A percentile compares a stretch with the other conserved stretches of the same genome.
Conservation (phyloP, 1,284 basidiomycete species). For the Ceratobasidium papillatum region DNA sequence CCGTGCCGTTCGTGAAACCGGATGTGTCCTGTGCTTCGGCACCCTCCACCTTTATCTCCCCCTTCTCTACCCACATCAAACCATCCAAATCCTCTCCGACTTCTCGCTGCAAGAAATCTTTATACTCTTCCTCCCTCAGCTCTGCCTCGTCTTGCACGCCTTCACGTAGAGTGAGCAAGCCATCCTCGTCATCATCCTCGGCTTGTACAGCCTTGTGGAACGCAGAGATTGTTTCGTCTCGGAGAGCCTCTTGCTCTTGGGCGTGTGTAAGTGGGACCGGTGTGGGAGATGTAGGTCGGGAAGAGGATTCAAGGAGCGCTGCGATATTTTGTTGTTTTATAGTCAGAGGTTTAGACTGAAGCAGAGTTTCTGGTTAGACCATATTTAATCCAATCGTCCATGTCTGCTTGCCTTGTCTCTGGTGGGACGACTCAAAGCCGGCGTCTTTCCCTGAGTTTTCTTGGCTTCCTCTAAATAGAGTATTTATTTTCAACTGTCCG, state of each 20-base stretch:
- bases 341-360: constrained; percentile 67
- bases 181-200: constrained; percentile 56
- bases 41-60: constrained; percentile 57
- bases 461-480: constrained; percentile 70
- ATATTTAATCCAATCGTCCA: constrained; percentile 26
- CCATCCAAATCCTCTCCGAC: constrained; percentile 79
- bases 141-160: constrained; percentile 80
- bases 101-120: constrained; percentile 79
- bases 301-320: constrained; percentile 62
- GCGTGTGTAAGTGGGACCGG: constrained; percentile 69
- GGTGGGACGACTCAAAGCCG: constrained; percentile 9
- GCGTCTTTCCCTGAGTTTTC: constrained; percentile 48
- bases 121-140: constrained; percentile 81
- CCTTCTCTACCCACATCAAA: constrained; percentile 51
- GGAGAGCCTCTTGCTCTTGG: constrained; percentile 79
- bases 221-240: constrained; percentile 84
- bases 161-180: constrained; percentile 75
- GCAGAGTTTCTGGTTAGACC: neutral
- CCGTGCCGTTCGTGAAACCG: constrained; percentile 45
- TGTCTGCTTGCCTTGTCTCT: constrained; percentile 60
- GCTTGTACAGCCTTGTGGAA: constrained; percentile 67
- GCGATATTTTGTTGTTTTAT: constrained; percentile 65
- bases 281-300: constrained; percentile 62
- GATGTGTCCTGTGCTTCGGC: constrained; percentile 46
- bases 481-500: constrained; percentile 57